These are phyloP conservation scores for Artomyces pyxidatus DNA, from an alignment of 768 basidiomycete species.

Conservation along the genomic window DNA sequence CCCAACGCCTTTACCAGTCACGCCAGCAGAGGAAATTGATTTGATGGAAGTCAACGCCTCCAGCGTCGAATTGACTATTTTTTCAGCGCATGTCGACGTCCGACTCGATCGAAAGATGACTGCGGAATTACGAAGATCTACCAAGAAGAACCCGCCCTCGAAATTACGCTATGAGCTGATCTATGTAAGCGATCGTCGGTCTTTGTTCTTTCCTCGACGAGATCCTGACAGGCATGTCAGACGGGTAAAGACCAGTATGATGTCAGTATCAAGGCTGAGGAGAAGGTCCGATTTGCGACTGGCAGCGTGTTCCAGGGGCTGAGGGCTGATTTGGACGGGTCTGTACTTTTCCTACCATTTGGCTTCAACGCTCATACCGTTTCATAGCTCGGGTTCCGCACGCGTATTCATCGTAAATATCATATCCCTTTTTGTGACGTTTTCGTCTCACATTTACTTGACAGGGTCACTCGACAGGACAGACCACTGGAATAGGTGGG, in stretches of 20 bases:
- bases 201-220: not conserved
- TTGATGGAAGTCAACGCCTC: conserved; percentile 35
- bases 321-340: conserved; percentile 82
- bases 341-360: conserved; percentile 14
- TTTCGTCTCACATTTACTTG: conserved; percentile 3
- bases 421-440: not conserved
- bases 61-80: conserved; percentile 54
- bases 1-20: conserved; percentile 25
- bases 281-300: conserved; percentile 45
- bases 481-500: conserved; percentile 78
- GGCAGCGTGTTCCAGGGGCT: conserved; percentile 85
- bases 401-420: conserved; percentile 75
- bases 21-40: conserved; percentile 20
- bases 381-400: conserved; percentile 49
- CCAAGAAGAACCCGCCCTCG: conserved; percentile 87
- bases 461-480: conserved; percentile 83
- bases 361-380: not conserved
- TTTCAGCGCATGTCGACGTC: conserved; percentile 59
- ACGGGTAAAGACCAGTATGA: conserved; percentile 81
- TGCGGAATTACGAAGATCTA: conserved; percentile 76
- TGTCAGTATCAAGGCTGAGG: conserved; percentile 60
- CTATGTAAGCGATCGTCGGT: conserved; percentile 44
- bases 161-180: conserved; percentile 76
- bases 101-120: conserved; percentile 56
- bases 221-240: conserved; percentile 26